A percentile compares a stretch with the other conserved stretches of the same genome.
Evolutionary conservation across 208 protist genomes (phyloP).

Genomic region (Strigomonas culicis): DNA sequence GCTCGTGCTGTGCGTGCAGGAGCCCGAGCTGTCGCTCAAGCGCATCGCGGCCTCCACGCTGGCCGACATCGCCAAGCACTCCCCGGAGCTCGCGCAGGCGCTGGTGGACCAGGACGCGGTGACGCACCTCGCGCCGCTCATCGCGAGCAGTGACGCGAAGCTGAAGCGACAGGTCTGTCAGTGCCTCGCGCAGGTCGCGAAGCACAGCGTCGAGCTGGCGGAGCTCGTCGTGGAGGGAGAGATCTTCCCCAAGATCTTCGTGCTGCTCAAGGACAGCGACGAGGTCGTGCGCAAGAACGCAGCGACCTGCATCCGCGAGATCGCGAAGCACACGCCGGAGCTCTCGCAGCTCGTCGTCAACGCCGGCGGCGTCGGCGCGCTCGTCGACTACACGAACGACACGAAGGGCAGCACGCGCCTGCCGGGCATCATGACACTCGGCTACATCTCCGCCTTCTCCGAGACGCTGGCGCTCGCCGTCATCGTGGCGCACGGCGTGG

Average conservation of each 20-base stretch:
- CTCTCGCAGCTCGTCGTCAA: conserved; percentile 97
- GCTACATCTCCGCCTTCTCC: conserved; percentile 98
- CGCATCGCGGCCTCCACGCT: conserved; percentile 95
- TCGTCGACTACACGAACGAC: conserved; percentile 97
- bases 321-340: conserved; percentile 98
- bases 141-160: conserved; percentile 92
- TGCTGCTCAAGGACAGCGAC: conserved; percentile 95
- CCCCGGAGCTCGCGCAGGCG: conserved; percentile 94
- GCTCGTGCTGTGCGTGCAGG: conserved; percentile 97
- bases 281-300: conserved; percentile 96
- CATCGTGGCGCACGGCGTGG: conserved; percentile 93
- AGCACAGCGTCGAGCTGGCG: conserved; percentile 97
- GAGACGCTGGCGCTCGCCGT: conserved; percentile 96
- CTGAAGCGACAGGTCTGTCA: conserved; percentile 96
- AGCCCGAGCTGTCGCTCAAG: conserved; percentile 97
- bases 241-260: conserved; percentile 97
- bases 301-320: conserved; percentile 96
- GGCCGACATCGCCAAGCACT: conserved; percentile 95
- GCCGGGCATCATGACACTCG: conserved; percentile 98
- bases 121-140: conserved; percentile 96
- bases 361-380: conserved; percentile 94
- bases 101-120: conserved; percentile 96
- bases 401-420: conserved; percentile 88
- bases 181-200: conserved; percentile 97
- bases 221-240: conserved; percentile 98